A percentile compares a stretch with the other conserved stretches of the same genome.
Conservation (phyloP, 2,329 filamentous ascomycete species). For the Claviceps monticola region DNA sequence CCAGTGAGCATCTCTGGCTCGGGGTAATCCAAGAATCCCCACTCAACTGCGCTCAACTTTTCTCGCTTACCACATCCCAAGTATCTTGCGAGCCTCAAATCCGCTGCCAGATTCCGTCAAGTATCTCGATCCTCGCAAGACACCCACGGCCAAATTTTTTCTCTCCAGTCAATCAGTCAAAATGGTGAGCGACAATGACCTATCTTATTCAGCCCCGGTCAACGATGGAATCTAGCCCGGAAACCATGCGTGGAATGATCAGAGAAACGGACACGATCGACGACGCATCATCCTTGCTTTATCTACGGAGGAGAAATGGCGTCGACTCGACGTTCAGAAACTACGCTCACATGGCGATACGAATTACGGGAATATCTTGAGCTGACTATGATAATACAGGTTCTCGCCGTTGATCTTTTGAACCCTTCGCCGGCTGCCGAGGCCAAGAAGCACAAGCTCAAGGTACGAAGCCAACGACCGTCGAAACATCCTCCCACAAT, state of each 20-base stretch:
- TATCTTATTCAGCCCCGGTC: slow-evolving; percentile 6
- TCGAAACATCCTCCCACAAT: slow-evolving; percentile 4
- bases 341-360: background rate
- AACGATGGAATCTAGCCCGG: slow-evolving; percentile 9
- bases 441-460: slow-evolving; percentile 99
- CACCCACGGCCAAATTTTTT: slow-evolving; percentile 23
- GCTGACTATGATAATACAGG: slow-evolving; percentile 49
- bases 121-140: slow-evolving; percentile 33
- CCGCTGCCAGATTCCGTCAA: slow-evolving; percentile 42
- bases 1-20: slow-evolving; percentile 22
- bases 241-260: slow-evolving; percentile 5
- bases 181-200: slow-evolving; percentile 45
- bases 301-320: slow-evolving; percentile 7
- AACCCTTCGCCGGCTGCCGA: slow-evolving; percentile 96
- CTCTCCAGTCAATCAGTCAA: slow-evolving; percentile 42
- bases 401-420: slow-evolving; percentile 99
- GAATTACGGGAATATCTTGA: slow-evolving; percentile 8
- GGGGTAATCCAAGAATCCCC: slow-evolving; percentile 20
- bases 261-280: slow-evolving; percentile 2
- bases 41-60: slow-evolving; percentile 32
- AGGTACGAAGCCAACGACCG: slow-evolving; percentile 46
- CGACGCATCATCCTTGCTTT: slow-evolving; percentile 9
- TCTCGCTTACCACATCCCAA: slow-evolving; percentile 32
- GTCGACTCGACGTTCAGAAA: slow-evolving; percentile 6
- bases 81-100: slow-evolving; percentile 38